phyloP scores from a whole-genome alignment of 805 yeast species.

The Yarrowia phangngaensis region DNA sequence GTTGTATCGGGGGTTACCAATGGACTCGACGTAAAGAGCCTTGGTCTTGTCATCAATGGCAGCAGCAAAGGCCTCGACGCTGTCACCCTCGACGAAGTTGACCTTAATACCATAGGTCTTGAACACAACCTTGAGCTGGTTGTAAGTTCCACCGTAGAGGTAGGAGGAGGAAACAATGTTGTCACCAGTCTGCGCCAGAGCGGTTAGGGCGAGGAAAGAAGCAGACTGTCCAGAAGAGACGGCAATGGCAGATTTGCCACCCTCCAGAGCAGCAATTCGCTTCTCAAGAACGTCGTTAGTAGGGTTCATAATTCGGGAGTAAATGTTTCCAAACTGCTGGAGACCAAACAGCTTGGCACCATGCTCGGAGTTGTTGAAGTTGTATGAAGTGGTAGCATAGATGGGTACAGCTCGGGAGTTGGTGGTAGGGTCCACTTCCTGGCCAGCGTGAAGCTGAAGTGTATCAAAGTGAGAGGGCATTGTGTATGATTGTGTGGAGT shows the following conservation, averaged over 20 bases:
- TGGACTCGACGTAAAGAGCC: conserved; percentile 83
- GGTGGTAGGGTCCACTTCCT: conserved; percentile 58
- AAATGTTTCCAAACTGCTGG: conserved; percentile 78
- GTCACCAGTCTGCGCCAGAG: conserved; percentile 83
- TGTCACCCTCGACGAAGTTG: conserved; percentile 79
- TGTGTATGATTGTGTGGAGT: neutral
- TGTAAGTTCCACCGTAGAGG: conserved; percentile 94
- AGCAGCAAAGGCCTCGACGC: conserved; percentile 63
- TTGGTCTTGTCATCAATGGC: conserved; percentile 79
- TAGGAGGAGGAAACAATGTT: conserved; percentile 82
- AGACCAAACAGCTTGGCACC: conserved; percentile 89
- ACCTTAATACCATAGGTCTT: conserved; percentile 83
- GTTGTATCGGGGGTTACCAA: conserved; percentile 90
- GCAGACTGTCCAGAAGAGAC: conserved; percentile 97
- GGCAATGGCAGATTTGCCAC: conserved; percentile 87
- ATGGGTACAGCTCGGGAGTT: conserved; percentile 89
- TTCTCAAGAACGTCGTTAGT: conserved; percentile 88
- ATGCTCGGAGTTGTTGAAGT: conserved; percentile 80
- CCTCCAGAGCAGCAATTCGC: conserved; percentile 88
- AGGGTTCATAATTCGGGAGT: conserved; percentile 89
- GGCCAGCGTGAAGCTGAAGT: conserved; percentile 93
- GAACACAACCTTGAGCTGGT: conserved; percentile 89
- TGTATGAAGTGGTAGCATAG: conserved; percentile 86
- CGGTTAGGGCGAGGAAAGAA: conserved; percentile 76
- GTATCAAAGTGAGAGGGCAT: conserved; percentile 68